A percentile compares a stretch with the other conserved stretches of the same genome.
Evolutionary conservation across 2,329 filamentous ascomycete genomes (phyloP).

Genomic region (Hymenoscyphus fructigenus): DNA sequence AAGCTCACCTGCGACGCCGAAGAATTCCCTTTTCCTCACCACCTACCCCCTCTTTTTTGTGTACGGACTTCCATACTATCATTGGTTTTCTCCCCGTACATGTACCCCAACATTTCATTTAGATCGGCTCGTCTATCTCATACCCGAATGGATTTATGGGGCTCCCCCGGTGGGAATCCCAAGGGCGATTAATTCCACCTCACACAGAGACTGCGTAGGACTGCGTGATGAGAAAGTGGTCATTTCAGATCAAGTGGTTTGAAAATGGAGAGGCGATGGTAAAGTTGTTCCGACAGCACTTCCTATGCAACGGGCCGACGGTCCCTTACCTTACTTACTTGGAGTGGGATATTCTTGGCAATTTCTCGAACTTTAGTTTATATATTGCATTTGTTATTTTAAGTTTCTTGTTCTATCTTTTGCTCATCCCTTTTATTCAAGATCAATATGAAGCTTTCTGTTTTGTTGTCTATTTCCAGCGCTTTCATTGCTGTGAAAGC

Average conservation of each 20-base stretch:
- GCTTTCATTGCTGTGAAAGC: conserved; percentile 10
- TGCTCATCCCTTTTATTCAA: background rate
- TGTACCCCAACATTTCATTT: no score
- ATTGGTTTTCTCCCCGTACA: background rate
- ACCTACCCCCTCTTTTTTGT: background rate
- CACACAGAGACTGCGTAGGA: background rate
- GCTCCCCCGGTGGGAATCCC: background rate
- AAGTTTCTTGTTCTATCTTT: background rate
- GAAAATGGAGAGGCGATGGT: background rate
- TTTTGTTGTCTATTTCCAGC: conserved; percentile 7
- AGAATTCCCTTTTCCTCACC: background rate
- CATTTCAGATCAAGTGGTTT: background rate
- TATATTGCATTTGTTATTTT: background rate
- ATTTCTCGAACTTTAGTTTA: background rate
- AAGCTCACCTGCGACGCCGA: background rate
- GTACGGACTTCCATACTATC: background rate
- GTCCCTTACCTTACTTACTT: background rate
- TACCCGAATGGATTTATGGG: background rate
- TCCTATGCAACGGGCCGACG: background rate
- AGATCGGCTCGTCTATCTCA: background rate
- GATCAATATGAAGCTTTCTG: conserved; percentile 18
- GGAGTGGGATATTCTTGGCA: background rate
- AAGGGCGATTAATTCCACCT: background rate
- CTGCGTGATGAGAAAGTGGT: background rate
- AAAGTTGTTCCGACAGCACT: background rate